Conservation (phyloP, 768 basidiomycete species). For the Floccularia luteovirens region DNA sequence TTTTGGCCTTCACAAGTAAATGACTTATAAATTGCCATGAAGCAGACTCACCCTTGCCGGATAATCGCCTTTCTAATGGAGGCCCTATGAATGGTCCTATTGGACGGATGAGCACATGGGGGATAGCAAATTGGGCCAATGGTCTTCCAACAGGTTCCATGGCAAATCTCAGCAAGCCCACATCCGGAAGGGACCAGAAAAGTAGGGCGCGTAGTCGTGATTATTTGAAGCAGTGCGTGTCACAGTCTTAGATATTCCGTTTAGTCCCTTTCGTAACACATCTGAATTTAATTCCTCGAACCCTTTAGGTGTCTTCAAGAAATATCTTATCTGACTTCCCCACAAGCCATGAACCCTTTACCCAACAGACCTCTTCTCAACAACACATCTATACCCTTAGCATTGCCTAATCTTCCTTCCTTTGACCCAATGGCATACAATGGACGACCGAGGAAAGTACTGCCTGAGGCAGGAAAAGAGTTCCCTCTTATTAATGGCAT, state of each 20-base stretch:
- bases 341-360: slow-evolving; percentile 95
- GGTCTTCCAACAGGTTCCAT: slow-evolving; percentile 33
- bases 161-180: slow-evolving; percentile 59
- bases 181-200: slow-evolving; percentile 87
- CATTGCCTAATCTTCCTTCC: slow-evolving; percentile 63
- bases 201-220: slow-evolving; percentile 91
- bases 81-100: slow-evolving; percentile 32
- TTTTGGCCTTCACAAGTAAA: slow-evolving; percentile 2
- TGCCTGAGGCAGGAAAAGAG: slow-evolving; percentile 72
- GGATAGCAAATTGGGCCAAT: slow-evolving; percentile 39
- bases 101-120: slow-evolving; percentile 52
- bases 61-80: slow-evolving; percentile 60
- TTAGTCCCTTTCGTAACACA: slow-evolving; percentile 4
- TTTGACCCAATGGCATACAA: slow-evolving; percentile 73
- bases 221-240: slow-evolving; percentile 88
- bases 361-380: slow-evolving; percentile 77
- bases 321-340: slow-evolving; percentile 94
- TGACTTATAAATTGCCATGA: slow-evolving; percentile 6
- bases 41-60: slow-evolving; percentile 69
- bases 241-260: slow-evolving; percentile 3
- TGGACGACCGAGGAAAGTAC: slow-evolving; percentile 72
- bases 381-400: slow-evolving; percentile 55
- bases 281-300: slow-evolving; percentile 7
- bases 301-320: slow-evolving; percentile 84
- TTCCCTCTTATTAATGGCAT: slow-evolving; percentile 61